Conservation (phyloP, 192 early-diverging fungal species). For the Umbelopsis isabellina region DNA sequence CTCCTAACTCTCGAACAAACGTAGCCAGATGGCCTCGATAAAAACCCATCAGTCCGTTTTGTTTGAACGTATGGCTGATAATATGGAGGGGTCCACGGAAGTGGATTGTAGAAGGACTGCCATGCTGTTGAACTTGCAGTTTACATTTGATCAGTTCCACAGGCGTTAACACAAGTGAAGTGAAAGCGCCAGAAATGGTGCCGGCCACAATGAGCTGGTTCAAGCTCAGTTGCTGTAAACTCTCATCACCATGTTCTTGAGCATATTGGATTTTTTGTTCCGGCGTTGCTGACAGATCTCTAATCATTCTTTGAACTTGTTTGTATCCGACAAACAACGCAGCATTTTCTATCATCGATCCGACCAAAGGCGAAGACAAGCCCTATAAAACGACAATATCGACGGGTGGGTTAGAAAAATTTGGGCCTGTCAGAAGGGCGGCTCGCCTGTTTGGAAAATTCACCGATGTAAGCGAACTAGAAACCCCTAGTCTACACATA, state of each 20-base stretch:
- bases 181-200: constrained; percentile 81
- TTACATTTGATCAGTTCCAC: constrained; percentile 97
- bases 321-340: constrained; percentile 88
- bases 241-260: constrained; percentile 25
- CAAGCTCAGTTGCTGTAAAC: constrained; percentile 55
- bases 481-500: constrained; percentile 34
- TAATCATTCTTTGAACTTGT: constrained; percentile 77
- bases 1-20: constrained; percentile 84
- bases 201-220: constrained; percentile 81
- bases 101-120: constrained; percentile 23
- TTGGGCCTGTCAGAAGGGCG: neutral
- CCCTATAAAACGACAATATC: constrained; percentile 55
- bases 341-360: constrained; percentile 95
- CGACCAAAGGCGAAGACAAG: constrained; percentile 86
- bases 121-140: constrained; percentile 85
- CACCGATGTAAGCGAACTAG: neutral
- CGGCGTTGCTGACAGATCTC: constrained; percentile 43
- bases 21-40: constrained; percentile 85
- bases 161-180: constrained; percentile 90
- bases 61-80: constrained; percentile 45
- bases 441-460: neutral
- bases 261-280: constrained; percentile 23
- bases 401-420: neutral
- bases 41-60: constrained; percentile 61
- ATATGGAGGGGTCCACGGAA: constrained; percentile 54